Conservation (phyloP, 768 basidiomycete genomes). For the Asterophora lycoperdoides region DNA sequence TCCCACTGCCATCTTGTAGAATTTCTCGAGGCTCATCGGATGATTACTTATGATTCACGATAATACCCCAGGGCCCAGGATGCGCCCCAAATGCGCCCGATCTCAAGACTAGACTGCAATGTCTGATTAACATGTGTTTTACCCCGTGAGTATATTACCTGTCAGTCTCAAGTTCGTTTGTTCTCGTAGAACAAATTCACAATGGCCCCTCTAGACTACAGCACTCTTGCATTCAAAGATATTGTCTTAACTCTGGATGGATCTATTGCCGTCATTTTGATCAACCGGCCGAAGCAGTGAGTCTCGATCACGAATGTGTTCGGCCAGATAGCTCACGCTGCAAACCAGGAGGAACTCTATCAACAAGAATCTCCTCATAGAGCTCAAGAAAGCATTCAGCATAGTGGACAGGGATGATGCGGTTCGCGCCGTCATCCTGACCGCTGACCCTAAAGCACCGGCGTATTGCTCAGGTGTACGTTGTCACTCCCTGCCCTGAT, state of each 20-base stretch:
- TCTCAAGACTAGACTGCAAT: not conserved
- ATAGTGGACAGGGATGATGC: conserved; percentile 49
- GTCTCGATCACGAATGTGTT: conserved; percentile 13
- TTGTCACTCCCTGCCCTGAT: not conserved
- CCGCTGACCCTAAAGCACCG: conserved; percentile 46
- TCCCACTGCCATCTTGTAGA: too few species aligned
- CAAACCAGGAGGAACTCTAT: conserved; percentile 43
- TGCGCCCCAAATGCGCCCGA: too few species aligned
- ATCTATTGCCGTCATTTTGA: conserved; percentile 37
- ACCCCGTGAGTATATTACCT: too few species aligned
- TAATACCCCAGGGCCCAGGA: too few species aligned
- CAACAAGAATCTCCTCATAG: conserved; percentile 26
- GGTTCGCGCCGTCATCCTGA: conserved; percentile 47
- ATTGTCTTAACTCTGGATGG: conserved; percentile 42
- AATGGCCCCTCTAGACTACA: conserved; percentile 34
- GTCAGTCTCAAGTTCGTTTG: too few species aligned
- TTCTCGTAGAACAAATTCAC: not conserved
- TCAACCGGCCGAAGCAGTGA: conserved; percentile 48
- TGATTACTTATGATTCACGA: too few species aligned
- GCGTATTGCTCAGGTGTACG: conserved; percentile 55
- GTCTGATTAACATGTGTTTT: too few species aligned
- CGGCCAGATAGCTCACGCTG: not conserved
- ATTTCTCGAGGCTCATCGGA: too few species aligned
- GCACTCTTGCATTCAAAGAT: conserved; percentile 33
- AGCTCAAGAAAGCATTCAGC: conserved; percentile 41